These are phyloP conservation scores for Boletus reticuloceps DNA, from an alignment of 768 basidiomycete species.

Conservation along the genomic window DNA sequence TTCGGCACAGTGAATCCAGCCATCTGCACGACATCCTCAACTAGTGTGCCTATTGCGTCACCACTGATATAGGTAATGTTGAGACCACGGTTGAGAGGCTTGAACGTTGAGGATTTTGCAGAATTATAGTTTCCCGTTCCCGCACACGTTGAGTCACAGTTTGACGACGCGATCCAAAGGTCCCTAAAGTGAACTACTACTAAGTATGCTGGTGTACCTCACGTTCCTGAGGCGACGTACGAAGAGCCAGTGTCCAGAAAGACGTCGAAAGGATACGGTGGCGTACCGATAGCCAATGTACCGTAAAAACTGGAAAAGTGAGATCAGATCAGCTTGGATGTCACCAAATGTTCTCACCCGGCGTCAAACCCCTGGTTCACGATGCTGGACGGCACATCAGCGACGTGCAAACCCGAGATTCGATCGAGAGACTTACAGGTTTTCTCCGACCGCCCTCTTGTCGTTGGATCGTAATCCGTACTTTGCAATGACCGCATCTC, in stretches of 20 bases:
- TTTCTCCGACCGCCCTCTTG: constrained; percentile 47
- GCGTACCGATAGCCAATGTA: constrained; percentile 42
- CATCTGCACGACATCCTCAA: constrained; percentile 67
- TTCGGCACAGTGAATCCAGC: constrained; percentile 54
- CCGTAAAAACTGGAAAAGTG: constrained; percentile 30
- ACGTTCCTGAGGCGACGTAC: constrained; percentile 14
- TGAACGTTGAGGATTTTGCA: constrained; percentile 36
- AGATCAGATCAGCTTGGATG: neutral
- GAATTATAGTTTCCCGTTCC: constrained; percentile 35
- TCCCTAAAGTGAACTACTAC: constrained; percentile 36
- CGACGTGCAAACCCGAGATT: neutral
- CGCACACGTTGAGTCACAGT: constrained; percentile 30
- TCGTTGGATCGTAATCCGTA: constrained; percentile 35
- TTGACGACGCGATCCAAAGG: constrained; percentile 46
- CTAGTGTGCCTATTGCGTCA: constrained; percentile 43
- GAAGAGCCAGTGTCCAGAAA: constrained; percentile 52
- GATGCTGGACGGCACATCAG: constrained; percentile 38
- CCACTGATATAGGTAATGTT: constrained; percentile 47
- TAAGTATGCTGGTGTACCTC: neutral
- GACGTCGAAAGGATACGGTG: constrained; percentile 43
- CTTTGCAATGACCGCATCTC: constrained; percentile 42
- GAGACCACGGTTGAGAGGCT: constrained; percentile 33
- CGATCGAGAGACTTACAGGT: constrained; percentile 36
- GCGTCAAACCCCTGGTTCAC: constrained; percentile 65
- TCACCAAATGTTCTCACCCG: constrained; percentile 35